Base-by-base conservation (phyloP, 306 rosid species). In the Crataegus laevigata region DNA sequence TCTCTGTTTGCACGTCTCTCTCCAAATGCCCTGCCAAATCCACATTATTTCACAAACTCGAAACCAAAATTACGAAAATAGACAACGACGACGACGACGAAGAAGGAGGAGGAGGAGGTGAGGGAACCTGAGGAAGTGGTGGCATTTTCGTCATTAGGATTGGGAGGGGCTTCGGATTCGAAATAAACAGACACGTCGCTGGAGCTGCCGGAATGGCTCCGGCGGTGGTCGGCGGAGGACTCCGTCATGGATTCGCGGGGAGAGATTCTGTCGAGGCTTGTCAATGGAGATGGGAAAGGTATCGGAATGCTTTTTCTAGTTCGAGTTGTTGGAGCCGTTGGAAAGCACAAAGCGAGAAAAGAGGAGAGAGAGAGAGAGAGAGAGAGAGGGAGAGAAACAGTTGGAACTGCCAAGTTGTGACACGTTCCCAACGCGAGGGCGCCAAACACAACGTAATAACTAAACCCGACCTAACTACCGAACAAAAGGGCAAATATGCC, bases 1-100 rank as follows among this genome's bases (percentile, higher is more conserved):
- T 64, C 29, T 58, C 75, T 40, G 69, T 34, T 19, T 84, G 18
- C 64, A 79, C 62, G 54, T 74, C 78, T 82, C 84, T 73, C 75
- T 70, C 86, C 73, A 68, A 10, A 77, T 45, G 61, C 74, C 88
- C 98, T 90, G 68, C 64, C 80, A 73, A 83, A 82, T 75, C 52
- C 66, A 71, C 67, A 81, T 72, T 75, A 3, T 8, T 30, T 28
- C 77, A 73, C 60, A 78, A 36, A 73, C 30, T 69, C 47, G 57
- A 52, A 72, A 50, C 21, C 21, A 50, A 50, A 36, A 50, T 63
- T 28, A 59, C 14, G 54, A 66, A 12, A 19, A 45, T 25, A 10
- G 40, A 9, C 11, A 36, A 65, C 18, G 10, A 18, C 0, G 11
- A 18, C 0, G 11, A 45, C 0, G 26, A 59, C 36, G 40, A 64